Evolutionary conservation across 352 stramenopile genomes (phyloP).

Genomic region (Blastocystis sp.): DNA sequence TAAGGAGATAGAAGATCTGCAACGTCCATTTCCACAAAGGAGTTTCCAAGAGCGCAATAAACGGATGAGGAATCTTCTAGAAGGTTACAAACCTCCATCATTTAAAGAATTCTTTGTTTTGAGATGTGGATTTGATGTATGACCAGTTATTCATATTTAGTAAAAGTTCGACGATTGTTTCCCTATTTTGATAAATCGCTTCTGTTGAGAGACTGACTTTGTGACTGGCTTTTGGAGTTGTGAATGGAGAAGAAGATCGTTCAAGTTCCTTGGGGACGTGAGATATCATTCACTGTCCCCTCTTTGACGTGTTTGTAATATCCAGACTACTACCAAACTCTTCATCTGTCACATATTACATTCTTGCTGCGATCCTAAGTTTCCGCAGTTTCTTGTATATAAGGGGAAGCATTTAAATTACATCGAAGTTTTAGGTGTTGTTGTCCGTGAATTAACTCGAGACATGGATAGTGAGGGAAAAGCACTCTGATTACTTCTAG

Average conservation of each 20-base stretch:
- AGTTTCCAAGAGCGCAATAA: neutral
- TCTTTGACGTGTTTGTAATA: neutral
- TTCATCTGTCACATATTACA: neutral
- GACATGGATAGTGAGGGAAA: neutral
- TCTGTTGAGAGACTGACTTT: no score
- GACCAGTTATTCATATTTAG: no score
- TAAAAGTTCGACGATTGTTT: no score
- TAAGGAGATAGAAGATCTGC: no score
- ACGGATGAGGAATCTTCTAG: neutral
- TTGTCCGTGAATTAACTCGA: constrained; percentile 16
- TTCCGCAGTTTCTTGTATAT: neutral
- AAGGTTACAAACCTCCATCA: no score
- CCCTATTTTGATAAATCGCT: no score
- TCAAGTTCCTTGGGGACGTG: constrained; percentile 9
- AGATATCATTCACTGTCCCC: neutral
- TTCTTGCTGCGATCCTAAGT: neutral
- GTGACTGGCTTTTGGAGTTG: no score
- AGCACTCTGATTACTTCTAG: neutral
- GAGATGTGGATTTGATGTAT: neutral
- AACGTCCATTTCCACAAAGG: no score
- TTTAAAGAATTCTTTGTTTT: neutral
- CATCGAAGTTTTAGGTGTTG: constrained; percentile 30
- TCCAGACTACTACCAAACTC: constrained; percentile 3
- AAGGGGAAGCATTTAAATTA: neutral
- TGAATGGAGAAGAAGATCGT: neutral